Evolutionary conservation across 805 yeast species (phyloP), one percentile per base, ranked within the genome.

Genomic region (Myxozyma mucilagina): DNA sequence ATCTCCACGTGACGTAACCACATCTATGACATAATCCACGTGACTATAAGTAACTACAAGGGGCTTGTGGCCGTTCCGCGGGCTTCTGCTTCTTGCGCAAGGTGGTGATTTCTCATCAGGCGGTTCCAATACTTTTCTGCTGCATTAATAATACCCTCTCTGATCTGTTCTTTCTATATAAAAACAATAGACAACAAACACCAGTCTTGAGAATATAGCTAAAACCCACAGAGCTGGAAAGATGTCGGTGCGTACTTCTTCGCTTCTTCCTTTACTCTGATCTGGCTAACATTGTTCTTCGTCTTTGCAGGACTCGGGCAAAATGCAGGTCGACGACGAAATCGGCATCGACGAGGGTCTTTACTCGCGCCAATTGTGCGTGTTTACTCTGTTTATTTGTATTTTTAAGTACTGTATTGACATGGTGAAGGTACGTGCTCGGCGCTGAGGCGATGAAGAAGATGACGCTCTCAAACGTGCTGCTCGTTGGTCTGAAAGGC

Each of bases 371-470:
- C 99, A 94, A 78, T 83, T 94, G 75, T 76, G 63, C 32, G 68
- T 57, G 1, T 11, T 9, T 18, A 16, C 13, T 18, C 6, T 20
- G 13, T 5, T 11, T 58, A 14, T 16, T 24, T 13, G 34, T 31
- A 4, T 16, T 24, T 39, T 31, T 6, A n/a, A 9, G 1, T 13
- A 54, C 41, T 10, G 52, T 36, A 14, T 24, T 5, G n/a, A n/a
- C n/a, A 3, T 3, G 7, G 18, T 14, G 2, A 14, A 56, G 63
- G 4, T 90, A 93, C 70, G 99, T 94, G 55, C 77, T 94, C 67
- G 99, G 99, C 64, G 91, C 90, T 70, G 99, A 94, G 67, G 99
- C 99, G 55, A 94, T 94, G 99, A 79, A 92, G 69, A 89, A 90
- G 75, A 89, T 94, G 97, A 97, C 92, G 70, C 81, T 84, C 67